Conservation (phyloP, 768 basidiomycete species). For the Mycena vulgaris region DNA sequence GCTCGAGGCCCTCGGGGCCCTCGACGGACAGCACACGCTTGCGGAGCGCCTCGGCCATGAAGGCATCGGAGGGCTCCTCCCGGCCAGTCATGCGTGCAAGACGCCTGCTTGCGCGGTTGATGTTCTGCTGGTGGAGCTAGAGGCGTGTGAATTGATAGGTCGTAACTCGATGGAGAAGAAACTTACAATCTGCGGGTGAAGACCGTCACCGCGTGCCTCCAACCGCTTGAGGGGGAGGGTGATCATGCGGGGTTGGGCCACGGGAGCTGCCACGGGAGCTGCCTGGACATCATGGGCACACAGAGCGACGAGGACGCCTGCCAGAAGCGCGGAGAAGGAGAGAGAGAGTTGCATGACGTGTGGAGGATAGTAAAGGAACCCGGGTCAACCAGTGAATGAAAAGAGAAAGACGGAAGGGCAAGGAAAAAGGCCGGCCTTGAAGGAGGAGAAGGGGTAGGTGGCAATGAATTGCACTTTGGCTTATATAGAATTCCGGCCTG, state of each 20-base stretch:
- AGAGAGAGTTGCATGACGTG: conserved; percentile 69
- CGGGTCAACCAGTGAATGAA: conserved; percentile 42
- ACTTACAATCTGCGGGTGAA: conserved; percentile 58
- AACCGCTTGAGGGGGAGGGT: conserved; percentile 63
- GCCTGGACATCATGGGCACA: conserved; percentile 59
- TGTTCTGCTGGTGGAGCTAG: conserved; percentile 78
- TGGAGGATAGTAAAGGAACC: conserved; percentile 41
- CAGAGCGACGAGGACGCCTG: conserved; percentile 63
- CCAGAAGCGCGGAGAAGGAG: conserved; percentile 67
- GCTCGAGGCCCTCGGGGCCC: conserved; percentile 48
- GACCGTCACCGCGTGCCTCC: conserved; percentile 43
- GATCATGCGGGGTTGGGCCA: conserved; percentile 50
- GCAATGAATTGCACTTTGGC: conserved; percentile 14
- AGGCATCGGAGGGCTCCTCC: conserved; percentile 61
- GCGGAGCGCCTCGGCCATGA: conserved; percentile 62
- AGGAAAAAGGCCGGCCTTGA: conserved; percentile 55
- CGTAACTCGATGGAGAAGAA: background rate
- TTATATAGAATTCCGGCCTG: conserved; percentile 30
- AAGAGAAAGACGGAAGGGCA: conserved; percentile 46
- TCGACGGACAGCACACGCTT: conserved; percentile 64
- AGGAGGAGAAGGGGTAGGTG: conserved; percentile 36
- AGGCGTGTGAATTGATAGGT: background rate
- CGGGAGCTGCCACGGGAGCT: conserved; percentile 56
- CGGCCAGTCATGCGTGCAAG: conserved; percentile 80
- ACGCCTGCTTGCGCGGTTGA: conserved; percentile 76